phyloP scores from a whole-genome alignment of 164 flowering plant genomes.

The Stephania yunnanensis region DNA sequence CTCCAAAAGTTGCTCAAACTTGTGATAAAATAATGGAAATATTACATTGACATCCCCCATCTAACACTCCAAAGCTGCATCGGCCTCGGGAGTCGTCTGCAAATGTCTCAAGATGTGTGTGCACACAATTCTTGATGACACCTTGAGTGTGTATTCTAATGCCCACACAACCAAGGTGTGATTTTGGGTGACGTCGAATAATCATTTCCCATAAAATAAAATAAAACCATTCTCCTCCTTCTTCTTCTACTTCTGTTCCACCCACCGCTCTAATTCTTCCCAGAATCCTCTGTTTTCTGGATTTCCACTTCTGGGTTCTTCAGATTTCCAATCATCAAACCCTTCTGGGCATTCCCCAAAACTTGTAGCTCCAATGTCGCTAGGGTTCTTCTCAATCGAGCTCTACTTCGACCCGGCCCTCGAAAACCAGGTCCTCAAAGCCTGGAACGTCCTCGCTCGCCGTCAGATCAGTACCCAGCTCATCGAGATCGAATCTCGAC shows the following conservation, averaged over 20 bases:
- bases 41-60: too few relatives aligned
- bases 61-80: too few relatives aligned
- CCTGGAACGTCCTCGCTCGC: conserved; percentile 95
- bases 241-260: not conserved
- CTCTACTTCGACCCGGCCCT: conserved; percentile 96
- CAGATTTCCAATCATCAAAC: not conserved
- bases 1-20: too few relatives aligned
- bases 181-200: too few relatives aligned
- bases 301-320: not conserved
- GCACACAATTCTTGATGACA: too few relatives aligned
- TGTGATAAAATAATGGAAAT: too few relatives aligned
- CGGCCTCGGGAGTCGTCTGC: too few relatives aligned
- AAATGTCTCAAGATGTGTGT: too few relatives aligned
- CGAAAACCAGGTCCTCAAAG: conserved; percentile 92
- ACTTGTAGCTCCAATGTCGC: conserved; percentile 40
- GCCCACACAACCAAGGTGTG: not conserved
- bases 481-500: conserved; percentile 91
- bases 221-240: not conserved
- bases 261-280: not conserved
- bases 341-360: not conserved
- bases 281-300: not conserved
- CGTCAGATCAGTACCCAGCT: conserved; percentile 93
- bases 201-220: too few relatives aligned
- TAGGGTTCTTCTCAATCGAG: conserved; percentile 78
- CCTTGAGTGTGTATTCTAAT: too few relatives aligned